Evolutionary conservation across 352 stramenopile species (phyloP).

Genomic region (Globisporangium takayamanum): DNA sequence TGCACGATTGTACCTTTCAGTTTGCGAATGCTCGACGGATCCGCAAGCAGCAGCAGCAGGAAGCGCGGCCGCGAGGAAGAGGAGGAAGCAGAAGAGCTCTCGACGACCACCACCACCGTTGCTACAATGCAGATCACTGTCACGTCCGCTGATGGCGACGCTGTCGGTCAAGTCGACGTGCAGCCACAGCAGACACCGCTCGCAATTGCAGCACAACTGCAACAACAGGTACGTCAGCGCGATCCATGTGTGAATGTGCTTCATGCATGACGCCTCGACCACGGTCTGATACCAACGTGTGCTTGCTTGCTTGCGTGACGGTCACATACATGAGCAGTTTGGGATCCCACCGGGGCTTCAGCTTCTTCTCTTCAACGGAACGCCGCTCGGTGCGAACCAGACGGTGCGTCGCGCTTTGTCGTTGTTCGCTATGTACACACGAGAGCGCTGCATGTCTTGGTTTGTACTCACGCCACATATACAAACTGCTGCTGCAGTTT

Average conservation of each 20-base stretch:
- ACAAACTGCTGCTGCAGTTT: conserved; percentile 32
- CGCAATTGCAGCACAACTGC: conserved; percentile 35
- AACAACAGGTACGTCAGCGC: conserved; percentile 37
- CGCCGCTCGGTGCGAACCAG: conserved; percentile 37
- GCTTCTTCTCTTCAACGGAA: conserved; percentile 60
- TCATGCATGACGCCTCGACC: not conserved
- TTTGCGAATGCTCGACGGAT: not conserved
- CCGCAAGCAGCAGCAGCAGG: not conserved
- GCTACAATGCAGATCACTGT: conserved; percentile 56
- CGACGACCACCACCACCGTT: conserved; percentile 20
- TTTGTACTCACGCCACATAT: not conserved
- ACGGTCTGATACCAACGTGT: not conserved
- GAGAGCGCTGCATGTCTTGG: no score
- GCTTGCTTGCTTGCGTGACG: not conserved
- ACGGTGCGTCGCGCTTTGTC: conserved; percentile 27
- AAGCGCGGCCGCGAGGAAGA: conserved; percentile 7
- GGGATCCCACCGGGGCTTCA: conserved; percentile 44
- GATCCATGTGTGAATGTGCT: not conserved
- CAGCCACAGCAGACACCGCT: conserved; percentile 42
- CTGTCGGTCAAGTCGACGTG: conserved; percentile 43
- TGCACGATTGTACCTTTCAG: not conserved
- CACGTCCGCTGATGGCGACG: conserved; percentile 54
- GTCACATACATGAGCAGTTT: conserved; percentile 30
- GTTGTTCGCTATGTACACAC: not conserved
- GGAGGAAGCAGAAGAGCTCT: not conserved